Evolutionary conservation across 768 basidiomycete species (phyloP).

Genomic region (Kwoniella sp.): DNA sequence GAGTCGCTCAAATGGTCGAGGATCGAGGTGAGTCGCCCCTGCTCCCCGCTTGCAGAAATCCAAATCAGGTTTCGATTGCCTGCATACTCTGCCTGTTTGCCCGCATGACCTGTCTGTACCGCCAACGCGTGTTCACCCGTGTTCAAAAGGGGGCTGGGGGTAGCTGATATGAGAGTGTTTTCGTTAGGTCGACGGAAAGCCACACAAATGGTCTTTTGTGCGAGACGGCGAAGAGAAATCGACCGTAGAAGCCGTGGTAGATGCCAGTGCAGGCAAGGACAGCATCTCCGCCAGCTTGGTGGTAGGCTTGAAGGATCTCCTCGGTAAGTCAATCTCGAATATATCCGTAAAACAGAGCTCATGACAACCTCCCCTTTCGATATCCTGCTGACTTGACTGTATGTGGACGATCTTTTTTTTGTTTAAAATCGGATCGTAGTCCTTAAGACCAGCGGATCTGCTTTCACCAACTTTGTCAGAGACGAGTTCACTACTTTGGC

Average conservation of each 20-base stretch:
- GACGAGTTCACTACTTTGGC: conserved; percentile 81
- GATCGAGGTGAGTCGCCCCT: conserved; percentile 60
- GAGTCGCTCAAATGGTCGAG: conserved; percentile 84
- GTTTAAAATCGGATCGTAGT: too few relatives aligned
- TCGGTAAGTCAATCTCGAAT: conserved; percentile 63
- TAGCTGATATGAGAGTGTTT: too few relatives aligned
- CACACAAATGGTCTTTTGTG: conserved; percentile 78
- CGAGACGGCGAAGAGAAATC: conserved; percentile 91
- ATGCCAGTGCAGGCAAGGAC: conserved; percentile 67
- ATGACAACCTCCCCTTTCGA: neutral
- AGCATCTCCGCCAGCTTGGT: conserved; percentile 66
- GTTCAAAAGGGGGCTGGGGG: too few relatives aligned
- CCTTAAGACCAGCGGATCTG: conserved; percentile 84
- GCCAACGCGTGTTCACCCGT: too few relatives aligned
- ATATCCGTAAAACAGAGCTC: too few relatives aligned
- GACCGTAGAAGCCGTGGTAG: conserved; percentile 63
- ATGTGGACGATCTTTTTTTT: too few relatives aligned
- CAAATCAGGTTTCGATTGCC: too few relatives aligned
- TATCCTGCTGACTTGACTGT: neutral
- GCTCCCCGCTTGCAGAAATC: too few relatives aligned
- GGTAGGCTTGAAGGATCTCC: conserved; percentile 73
- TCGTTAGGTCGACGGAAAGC: conserved; percentile 54
- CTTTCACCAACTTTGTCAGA: conserved; percentile 75
- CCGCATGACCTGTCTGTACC: too few relatives aligned
- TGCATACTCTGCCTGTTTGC: too few relatives aligned